Evolutionary conservation across 257 asterid genomes (phyloP), one percentile per base, ranked within the genome.

Genomic region (Haberlea rhodopensis): DNA sequence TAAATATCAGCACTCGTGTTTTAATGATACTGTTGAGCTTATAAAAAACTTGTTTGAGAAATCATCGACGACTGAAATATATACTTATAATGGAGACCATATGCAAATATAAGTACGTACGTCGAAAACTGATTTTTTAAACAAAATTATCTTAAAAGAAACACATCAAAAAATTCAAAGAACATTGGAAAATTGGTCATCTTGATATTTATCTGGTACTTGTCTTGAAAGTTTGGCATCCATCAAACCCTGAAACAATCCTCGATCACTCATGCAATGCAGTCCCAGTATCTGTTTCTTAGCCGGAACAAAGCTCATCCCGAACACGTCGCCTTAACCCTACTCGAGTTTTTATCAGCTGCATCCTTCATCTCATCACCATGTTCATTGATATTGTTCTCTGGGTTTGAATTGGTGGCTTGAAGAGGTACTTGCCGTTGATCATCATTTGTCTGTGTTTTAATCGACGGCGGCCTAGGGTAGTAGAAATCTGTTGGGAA

Each of bases 401-500:
- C 49, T 7, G 13, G 13, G 20, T 15, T 43, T 16, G 49, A 8
- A 43, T 43, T 40, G 19, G 13, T 4, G 49, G 19, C 19, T 4
- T 18, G 49, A 40, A 11, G 49, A 43, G 4, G 13, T 19, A 5
- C 19, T 6, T 43, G 49, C 19, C 49, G 49, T 43, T 15, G 19
- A 43, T 43, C 8, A 4, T 4, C 20, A 16, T 15, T 16, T 15
- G 19, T 15, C 49, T 15, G 49, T 0, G 54, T 23, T 7, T 57
- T 63, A n/a, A 55, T 22, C 20, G 66, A 8, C 22, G 74, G 53
- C 48, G 81, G 60, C 65, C 61, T 80, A 1, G 87, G 85, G 56
- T 80, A 82, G 27, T 57, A 74, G 74, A 82, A 85, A 82, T 85
- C 92, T 0, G 85, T 85, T 0, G 92, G 92, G 40, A 82, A 85